Conservation (phyloP, 805 yeast species). For the Ogataea philodendri region DNA sequence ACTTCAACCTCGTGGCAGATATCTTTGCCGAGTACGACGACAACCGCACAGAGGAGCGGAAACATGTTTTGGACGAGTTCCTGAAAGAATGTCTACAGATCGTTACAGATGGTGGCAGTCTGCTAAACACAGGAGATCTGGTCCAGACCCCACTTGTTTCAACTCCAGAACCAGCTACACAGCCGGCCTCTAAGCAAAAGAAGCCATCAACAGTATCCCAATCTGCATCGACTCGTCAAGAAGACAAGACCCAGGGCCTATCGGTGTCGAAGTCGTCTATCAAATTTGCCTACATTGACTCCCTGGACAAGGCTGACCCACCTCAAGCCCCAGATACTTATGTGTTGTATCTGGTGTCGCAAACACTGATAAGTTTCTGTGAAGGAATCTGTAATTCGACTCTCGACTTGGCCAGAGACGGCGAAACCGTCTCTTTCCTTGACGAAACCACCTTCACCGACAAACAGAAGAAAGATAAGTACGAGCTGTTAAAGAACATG, state of each 20-base stretch:
- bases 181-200: conserved; percentile 7
- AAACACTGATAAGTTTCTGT: conserved; percentile 51
- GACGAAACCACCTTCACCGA: conserved; percentile 21
- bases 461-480: conserved; percentile 11
- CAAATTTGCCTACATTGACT: conserved; percentile 63
- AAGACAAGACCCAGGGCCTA: conserved; percentile 30
- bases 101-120: conserved; percentile 31
- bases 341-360: conserved; percentile 53
- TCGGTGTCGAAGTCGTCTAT: conserved; percentile 44
- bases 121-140: conserved; percentile 37
- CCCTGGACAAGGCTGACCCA: conserved; percentile 77
- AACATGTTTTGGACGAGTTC: conserved; percentile 58
- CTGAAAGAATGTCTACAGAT: conserved; percentile 42
- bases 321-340: conserved; percentile 69
- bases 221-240: conserved; percentile 13
- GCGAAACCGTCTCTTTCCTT: conserved; percentile 23
- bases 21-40: conserved; percentile 66
- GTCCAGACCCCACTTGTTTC: conserved; percentile 30
- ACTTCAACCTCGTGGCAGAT: conserved; percentile 48
- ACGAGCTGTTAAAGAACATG: conserved; percentile 25
- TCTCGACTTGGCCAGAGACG: conserved; percentile 36
- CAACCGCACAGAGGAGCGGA: conserved; percentile 46
- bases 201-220: conserved; percentile 9
- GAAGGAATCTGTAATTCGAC: conserved; percentile 67
- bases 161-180: conserved; percentile 16